Conservation (phyloP, 1,139 yeast genomes). For the Blastobotrys petasosporus region DNA sequence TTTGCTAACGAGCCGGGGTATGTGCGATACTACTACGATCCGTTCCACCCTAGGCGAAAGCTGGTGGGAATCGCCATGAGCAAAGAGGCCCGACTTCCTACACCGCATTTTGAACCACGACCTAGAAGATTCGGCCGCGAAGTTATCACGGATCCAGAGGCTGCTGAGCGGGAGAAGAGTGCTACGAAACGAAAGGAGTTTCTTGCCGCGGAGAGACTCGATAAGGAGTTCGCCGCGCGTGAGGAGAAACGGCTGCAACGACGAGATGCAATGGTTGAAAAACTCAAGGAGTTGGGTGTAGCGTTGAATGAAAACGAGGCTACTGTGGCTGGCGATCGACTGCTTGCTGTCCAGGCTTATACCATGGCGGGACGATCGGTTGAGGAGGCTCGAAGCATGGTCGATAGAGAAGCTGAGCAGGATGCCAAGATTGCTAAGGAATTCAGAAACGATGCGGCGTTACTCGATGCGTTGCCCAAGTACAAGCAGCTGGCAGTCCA, state of each 20-base stretch:
- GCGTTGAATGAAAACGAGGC: constrained; percentile 29
- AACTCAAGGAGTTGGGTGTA: constrained; percentile 23
- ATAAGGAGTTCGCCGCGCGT: constrained; percentile 38
- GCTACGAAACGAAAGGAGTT: constrained; percentile 59
- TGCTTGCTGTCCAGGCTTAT: constrained; percentile 46
- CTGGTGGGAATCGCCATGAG: constrained; percentile 82
- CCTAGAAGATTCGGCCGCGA: constrained; percentile 77
- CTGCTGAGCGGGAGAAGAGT: constrained; percentile 52
- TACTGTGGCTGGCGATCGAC: constrained; percentile 13
- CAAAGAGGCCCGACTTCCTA: constrained; percentile 62
- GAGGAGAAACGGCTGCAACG: constrained; percentile 36
- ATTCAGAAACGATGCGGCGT: constrained; percentile 31
- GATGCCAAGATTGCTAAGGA: constrained; percentile 44
- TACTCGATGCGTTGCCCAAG: constrained; percentile 21
- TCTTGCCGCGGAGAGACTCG: constrained; percentile 48
- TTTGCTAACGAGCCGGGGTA: constrained; percentile 90
- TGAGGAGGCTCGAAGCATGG: constrained; percentile 52
- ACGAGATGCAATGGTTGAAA: constrained; percentile 26
- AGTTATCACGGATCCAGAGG: constrained; percentile 44
- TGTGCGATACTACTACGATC: constrained; percentile 86
- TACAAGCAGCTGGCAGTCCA: constrained; percentile 31
- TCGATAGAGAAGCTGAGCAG: constrained; percentile 50
- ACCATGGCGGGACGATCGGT: constrained; percentile 40
- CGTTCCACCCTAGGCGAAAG: constrained; percentile 92
- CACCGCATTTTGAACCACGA: constrained; percentile 84